Base-by-base conservation (phyloP, 768 basidiomycete species). In the Gloeostereum incarnatum region DNA sequence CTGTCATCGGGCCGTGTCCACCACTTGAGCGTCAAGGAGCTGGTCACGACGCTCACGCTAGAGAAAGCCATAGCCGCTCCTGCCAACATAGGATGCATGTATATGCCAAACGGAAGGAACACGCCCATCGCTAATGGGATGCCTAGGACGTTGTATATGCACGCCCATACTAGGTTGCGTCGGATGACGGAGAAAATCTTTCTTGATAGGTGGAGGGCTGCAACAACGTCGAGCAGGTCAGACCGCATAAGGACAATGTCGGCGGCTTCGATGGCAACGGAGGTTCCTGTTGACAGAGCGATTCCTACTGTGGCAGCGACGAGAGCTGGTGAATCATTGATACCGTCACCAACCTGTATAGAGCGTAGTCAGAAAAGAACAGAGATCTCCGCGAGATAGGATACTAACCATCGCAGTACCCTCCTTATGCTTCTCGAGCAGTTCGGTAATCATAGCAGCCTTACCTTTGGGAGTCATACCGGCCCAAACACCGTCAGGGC, bases 21-120 rank as follows among this genome's bases (percentile, higher is more conserved):
- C 73, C 81, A 78, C 52, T 73, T 82, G 45, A 99, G 68, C 32
- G 85, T 75, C 54, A 98, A 62, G 42, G 88, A 92, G 43, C 87
- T 91, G 19, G 75, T 78, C 11, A 99, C 94, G 36, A 99, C 96
- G 47, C 88, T 92, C 25, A 98, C 94, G 49, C 84, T 89, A 23
- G 89, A 93, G 58, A 91, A 92, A 18, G 96, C 96, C 96, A 99
- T 99, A 19, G 93, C 93, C 2, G 83, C 90, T n/a, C 90, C 94
- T 0, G 96, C 91, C 64, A 92, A 78, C 94, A 98, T 98, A 6
- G 96, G 96, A 49, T 92, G 96, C 55, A 98, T 78, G 57, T 92
- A 89, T 20, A 94, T 47, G 10, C 91, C 91, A 55, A 90, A 73
- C 0, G 96, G 96, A 9, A 98, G 69, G 65, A 99, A 81, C 33